Base-by-base conservation (phyloP, 768 basidiomycete genomes). In the Antrodiella citrinella region DNA sequence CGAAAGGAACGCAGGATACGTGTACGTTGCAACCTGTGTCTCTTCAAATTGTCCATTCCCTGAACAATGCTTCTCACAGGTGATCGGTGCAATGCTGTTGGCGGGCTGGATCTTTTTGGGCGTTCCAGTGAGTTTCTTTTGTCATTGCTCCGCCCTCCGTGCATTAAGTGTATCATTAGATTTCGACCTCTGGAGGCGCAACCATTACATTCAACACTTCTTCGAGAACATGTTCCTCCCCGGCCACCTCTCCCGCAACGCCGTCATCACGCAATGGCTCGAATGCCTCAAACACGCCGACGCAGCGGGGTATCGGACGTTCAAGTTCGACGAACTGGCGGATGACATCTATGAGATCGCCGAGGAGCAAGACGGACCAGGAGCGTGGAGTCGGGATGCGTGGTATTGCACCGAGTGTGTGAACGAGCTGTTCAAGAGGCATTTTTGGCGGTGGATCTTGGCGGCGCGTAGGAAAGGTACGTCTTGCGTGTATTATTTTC, bases 361-460 rank as follows among this genome's bases (percentile, higher is more conserved):
- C 21, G 51, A 45, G 39, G 40, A 51, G 22, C 19, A 5, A 18
- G 41, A 43, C 41, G 41, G 21, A 7, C 10, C 15, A 7, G 51
- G 53, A 10, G 42, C 42, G 0, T 64, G 62, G 62, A 48, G 54
- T 12, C 54, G 52, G 41, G 54, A 60, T 26, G 51, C 50, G 40
- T 64, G 60, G 60, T 64, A 64, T 48, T 64, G 62, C 51, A n/a
- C 51, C 1, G 47, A 39, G 19, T 64, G 62, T 44, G 23, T 64
- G 35, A 26, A 42, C 19, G 30, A 47, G 13, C 48, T 64, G 21
- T 47, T 56, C 50, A 44, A 39, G 30, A 23, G 48, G 19, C 57
- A 56, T 15, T 50, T 64, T 18, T 49, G 51, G 54, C 13, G 35
- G 19, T 64, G 62, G 62, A 59, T 56, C 53, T 40, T 50, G 23